phyloP scores from a whole-genome alignment of 176 grass and related monocot genomes.

The Raddia distichophylla region DNA sequence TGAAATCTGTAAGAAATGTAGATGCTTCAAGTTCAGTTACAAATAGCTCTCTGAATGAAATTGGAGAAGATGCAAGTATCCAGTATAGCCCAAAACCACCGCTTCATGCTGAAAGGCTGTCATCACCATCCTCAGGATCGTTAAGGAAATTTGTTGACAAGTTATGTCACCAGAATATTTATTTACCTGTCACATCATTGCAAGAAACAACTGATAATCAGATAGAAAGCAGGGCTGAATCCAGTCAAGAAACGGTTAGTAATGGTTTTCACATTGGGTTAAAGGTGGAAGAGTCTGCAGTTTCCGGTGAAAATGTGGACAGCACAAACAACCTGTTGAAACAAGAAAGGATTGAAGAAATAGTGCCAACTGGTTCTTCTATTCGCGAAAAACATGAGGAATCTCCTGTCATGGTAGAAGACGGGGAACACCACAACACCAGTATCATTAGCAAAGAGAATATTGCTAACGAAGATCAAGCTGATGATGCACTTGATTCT shows the following conservation, averaged over 20 bases:
- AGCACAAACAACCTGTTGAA: constrained; percentile 17
- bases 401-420: constrained; percentile 16
- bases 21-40: constrained; percentile 32
- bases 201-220: constrained; percentile 57
- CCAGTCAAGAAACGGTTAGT: constrained; percentile 34
- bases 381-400: constrained; percentile 28
- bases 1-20: constrained; percentile 39
- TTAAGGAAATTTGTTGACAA: constrained; percentile 46
- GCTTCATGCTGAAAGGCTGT: constrained; percentile 26
- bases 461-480: constrained; percentile 50
- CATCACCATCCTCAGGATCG: constrained; percentile 40
- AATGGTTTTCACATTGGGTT: constrained; percentile 49
- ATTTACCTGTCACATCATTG: constrained; percentile 58
- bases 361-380: constrained; percentile 15
- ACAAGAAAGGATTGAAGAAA: constrained; percentile 38
- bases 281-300: constrained; percentile 41
- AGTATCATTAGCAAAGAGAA: constrained; percentile 57
- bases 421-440: constrained; percentile 40
- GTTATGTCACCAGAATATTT: constrained; percentile 52
- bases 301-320: constrained; percentile 53
- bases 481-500: constrained; percentile 60
- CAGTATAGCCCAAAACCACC: constrained; percentile 19
- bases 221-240: constrained; percentile 48
- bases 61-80: constrained; percentile 25
- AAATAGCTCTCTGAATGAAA: constrained; percentile 42